Base-by-base conservation (phyloP, 2,329 filamentous ascomycete genomes). In the Emmonsiellopsis sp. region DNA sequence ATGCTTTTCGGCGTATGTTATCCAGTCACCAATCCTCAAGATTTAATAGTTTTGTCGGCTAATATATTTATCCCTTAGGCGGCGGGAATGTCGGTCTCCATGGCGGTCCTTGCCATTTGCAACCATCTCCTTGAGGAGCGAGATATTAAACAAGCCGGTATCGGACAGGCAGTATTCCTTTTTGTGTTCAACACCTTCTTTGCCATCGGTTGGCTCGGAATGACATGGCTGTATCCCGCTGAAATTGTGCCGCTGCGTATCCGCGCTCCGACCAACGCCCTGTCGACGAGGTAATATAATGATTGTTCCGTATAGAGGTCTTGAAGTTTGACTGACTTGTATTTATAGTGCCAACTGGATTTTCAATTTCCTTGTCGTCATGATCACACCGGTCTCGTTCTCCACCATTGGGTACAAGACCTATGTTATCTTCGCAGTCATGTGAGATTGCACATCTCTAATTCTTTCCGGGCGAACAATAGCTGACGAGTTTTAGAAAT, bases 161-260 rank as follows among this genome's bases (percentile, higher is more conserved):
- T 81, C 42, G 75, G 73, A 0, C 77, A 77, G 0, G 78, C 76
- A 0, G 73, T 79, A 57, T 81, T 81, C 64, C 73, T 83, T 48
- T 83, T 79, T 65, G 64, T 80, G 46, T 84, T 80, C 70, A 79
- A 82, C 65, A 79, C 77, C 59, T 82, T 83, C 65, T 77, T 81
- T 44, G 79, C 78, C 0, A 77, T 82, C 54, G 80, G 79, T 0
- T 82, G 81, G 67, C 70, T 81, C 0, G 80, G 80, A 1, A 74
- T 79, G 34, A 82, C 80, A 59, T 83, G 82, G 67, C 69, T 83
- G 16, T 83, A 83, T 65, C 79, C 78, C 54, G 76, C 79, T 1
- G 80, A 83, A 60, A 70, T 82, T 15, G 78, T 79, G 0, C 79
- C 80, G 1, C 68, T 77, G 13, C 67, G 74, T 9, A 64, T 80